Evolutionary conservation across 225 moss, liverwort and hornwort species (phyloP).

Genomic region (Polytrichum formosum): DNA sequence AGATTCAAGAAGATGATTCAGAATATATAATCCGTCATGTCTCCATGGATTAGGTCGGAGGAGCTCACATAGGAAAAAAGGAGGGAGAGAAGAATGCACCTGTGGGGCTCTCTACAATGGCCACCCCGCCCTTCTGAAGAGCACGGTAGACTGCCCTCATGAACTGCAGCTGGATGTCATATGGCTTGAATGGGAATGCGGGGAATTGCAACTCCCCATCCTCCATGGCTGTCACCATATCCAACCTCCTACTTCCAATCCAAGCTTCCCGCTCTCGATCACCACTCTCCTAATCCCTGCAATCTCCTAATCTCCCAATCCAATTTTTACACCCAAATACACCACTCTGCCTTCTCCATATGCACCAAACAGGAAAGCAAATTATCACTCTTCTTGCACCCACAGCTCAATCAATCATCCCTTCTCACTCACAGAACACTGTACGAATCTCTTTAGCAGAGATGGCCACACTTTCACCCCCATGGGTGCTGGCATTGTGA

Average conservation of each 20-base stretch:
- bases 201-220: conserved; percentile 45
- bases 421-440: too few relatives aligned
- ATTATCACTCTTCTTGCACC: too few relatives aligned
- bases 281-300: not conserved
- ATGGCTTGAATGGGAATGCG: conserved; percentile 90
- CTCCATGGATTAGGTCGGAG: too few relatives aligned
- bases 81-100: conserved; percentile 22
- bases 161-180: conserved; percentile 83
- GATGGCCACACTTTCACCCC: too few relatives aligned
- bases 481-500: too few relatives aligned
- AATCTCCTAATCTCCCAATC: not conserved
- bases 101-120: conserved; percentile 95
- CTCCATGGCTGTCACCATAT: conserved; percentile 20
- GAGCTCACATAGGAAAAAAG: not conserved
- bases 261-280: not conserved
- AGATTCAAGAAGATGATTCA: too few relatives aligned
- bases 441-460: too few relatives aligned
- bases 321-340: not conserved
- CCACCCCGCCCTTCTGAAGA: conserved; percentile 78
- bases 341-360: not conserved
- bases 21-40: too few relatives aligned
- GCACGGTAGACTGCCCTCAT: conserved; percentile 89
- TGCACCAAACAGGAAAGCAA: too few relatives aligned
- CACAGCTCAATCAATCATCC: too few relatives aligned
- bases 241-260: not conserved